A percentile compares a stretch with the other conserved stretches of the same genome.
These are phyloP conservation scores for Hypoxylon rubiginosum DNA, from an alignment of 2,329 filamentous ascomycete genomes.

Conservation along the genomic window DNA sequence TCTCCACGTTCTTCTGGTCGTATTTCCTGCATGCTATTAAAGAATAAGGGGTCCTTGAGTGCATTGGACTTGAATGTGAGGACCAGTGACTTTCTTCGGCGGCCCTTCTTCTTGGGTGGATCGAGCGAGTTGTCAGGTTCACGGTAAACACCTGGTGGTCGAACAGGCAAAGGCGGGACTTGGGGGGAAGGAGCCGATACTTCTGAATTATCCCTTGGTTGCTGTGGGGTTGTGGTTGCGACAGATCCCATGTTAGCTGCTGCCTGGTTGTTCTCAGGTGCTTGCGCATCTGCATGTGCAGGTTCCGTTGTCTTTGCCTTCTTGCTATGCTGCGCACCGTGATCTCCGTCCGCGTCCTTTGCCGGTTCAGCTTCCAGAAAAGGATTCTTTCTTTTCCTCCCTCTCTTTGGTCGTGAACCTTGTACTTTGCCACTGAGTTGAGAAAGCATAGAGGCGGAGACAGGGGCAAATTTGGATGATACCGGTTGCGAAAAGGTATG, in stretches of 20 bases:
- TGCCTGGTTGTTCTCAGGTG: not conserved
- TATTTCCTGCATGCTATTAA: constrained; percentile 13
- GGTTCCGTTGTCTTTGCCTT: constrained; percentile 9
- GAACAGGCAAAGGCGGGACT: constrained; percentile 6
- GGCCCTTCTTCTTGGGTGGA: constrained; percentile 46
- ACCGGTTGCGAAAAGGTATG: constrained; percentile 41
- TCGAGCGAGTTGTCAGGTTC: constrained; percentile 49
- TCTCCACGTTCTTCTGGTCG: not conserved
- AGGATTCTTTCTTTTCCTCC: constrained; percentile 31
- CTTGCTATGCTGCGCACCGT: constrained; percentile 27
- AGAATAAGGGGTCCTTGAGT: constrained; percentile 46
- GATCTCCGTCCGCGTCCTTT: constrained; percentile 9
- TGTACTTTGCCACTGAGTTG: constrained; percentile 28
- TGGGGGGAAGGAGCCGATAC: constrained; percentile 6
- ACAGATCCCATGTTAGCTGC: not conserved
- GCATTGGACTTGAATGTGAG: constrained; percentile 48
- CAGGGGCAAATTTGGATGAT: constrained; percentile 33
- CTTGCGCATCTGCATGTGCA: not conserved
- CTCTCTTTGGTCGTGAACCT: constrained; percentile 5
- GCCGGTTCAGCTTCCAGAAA: constrained; percentile 11
- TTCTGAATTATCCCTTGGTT: constrained; percentile 5
- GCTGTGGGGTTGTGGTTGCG: not conserved
- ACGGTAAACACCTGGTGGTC: constrained; percentile 47
- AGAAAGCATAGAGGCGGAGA: constrained; percentile 31
- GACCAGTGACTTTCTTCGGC: constrained; percentile 50